Evolutionary conservation across 139 green algal species (phyloP).

Genomic region (Picochlorum sp.): DNA sequence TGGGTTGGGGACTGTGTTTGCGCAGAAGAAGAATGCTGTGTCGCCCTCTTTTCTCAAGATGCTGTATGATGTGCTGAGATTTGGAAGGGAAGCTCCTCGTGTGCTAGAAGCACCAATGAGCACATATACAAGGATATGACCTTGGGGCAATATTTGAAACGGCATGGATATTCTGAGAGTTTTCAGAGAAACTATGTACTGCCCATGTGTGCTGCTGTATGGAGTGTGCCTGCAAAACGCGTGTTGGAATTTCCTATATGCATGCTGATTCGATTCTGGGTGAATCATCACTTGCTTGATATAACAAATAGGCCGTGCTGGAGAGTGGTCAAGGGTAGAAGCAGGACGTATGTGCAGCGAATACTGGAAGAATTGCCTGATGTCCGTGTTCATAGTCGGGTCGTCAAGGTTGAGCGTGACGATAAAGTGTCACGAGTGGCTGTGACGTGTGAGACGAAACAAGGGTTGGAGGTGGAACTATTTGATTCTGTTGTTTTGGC

Average conservation of each 20-base stretch:
- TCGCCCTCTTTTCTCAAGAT: conserved; percentile 70
- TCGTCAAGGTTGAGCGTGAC: conserved; percentile 15
- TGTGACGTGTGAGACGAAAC: not conserved
- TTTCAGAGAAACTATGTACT: conserved; percentile 80
- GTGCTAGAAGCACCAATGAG: conserved; percentile 29
- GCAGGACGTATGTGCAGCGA: conserved; percentile 63
- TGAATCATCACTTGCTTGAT: conserved; percentile 95
- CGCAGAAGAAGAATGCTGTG: conserved; percentile 62
- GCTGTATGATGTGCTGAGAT: conserved; percentile 83
- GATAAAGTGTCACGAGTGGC: not conserved
- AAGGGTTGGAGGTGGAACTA: not conserved
- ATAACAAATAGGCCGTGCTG: conserved; percentile 74
- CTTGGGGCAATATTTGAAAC: conserved; percentile 69
- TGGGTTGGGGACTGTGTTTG: conserved; percentile 75
- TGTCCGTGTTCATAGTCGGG: conserved; percentile 43
- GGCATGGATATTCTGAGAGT: conserved; percentile 46
- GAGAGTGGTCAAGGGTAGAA: conserved; percentile 78
- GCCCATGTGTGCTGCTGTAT: conserved; percentile 96
- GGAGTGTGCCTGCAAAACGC: conserved; percentile 72
- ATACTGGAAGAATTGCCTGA: conserved; percentile 65
- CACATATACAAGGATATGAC: conserved; percentile 19
- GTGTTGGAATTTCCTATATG: conserved; percentile 75
- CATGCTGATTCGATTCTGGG: conserved; percentile 88
- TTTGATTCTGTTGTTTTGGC: conserved; percentile 84
- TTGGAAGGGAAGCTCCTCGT: conserved; percentile 68